A percentile compares a stretch with the other conserved stretches of the same genome.
Conservation (phyloP, 768 basidiomycete species). For the Tremella mesenterica region DNA sequence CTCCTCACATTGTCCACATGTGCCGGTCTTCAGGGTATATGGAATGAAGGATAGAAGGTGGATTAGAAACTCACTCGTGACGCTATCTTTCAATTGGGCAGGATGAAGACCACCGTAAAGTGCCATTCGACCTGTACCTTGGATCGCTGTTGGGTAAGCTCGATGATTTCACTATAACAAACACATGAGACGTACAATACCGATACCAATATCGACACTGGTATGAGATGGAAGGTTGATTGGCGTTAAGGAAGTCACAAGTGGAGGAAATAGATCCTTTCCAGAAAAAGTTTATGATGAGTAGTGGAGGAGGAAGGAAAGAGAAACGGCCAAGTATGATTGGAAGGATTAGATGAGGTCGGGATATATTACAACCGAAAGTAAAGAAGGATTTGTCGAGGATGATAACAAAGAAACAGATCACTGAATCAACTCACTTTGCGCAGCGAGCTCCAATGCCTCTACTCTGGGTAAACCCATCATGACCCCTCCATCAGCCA, state of each 20-base stretch:
- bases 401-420: background rate
- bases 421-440: conserved; percentile 62
- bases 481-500: conserved; percentile 99
- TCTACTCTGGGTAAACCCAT: conserved; percentile 94
- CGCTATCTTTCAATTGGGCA: conserved; percentile 91
- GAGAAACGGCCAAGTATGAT: background rate
- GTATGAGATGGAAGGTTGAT: background rate
- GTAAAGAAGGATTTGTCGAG: no score
- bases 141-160: no score
- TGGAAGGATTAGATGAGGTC: no score
- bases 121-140: conserved; percentile 94
- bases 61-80: conserved; percentile 64
- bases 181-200: no score
- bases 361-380: background rate
- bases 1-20: background rate
- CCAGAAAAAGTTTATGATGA: no score
- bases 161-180: no score
- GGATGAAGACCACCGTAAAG: conserved; percentile 83
- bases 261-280: background rate
- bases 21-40: background rate
- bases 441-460: conserved; percentile 87
- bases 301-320: no score
- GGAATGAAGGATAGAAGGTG: background rate
- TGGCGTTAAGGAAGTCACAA: no score
- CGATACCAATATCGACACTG: no score